Conservation (phyloP, 805 yeast genomes). For the Yarrowia sp. region DNA sequence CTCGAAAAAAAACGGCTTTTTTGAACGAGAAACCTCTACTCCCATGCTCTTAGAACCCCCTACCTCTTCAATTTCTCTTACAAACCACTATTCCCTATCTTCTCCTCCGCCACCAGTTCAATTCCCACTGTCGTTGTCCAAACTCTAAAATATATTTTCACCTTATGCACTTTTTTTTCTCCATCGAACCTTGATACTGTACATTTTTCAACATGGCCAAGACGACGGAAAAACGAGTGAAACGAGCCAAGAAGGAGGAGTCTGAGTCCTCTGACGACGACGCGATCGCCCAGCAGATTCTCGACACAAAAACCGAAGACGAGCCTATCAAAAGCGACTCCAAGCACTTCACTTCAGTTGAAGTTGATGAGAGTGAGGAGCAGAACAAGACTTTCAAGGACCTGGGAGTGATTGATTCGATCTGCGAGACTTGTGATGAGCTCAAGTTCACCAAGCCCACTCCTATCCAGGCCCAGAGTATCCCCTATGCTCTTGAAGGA, state of each 20-base stretch:
- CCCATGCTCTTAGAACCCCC: too few relatives aligned
- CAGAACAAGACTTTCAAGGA: constrained; percentile 36
- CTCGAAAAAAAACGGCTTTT: too few relatives aligned
- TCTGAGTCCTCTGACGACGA: constrained; percentile 4
- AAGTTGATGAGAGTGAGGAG: constrained; percentile 26
- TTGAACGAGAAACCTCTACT: too few relatives aligned
- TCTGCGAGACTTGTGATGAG: constrained; percentile 72
- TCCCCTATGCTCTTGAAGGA: constrained; percentile 87
- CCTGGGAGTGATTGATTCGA: constrained; percentile 41
- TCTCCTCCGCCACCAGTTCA: too few relatives aligned
- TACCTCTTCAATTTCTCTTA: too few relatives aligned
- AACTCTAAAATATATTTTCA: background rate
- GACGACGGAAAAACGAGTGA: background rate
- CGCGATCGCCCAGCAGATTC: constrained; percentile 13
- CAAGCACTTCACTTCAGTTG: constrained; percentile 27
- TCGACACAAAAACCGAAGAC: constrained; percentile 14
- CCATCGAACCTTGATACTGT: constrained; percentile 13
- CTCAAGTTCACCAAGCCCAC: constrained; percentile 82
- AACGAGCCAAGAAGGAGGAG: constrained; percentile 14
- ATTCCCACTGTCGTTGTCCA: too few relatives aligned
- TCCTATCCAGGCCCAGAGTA: constrained; percentile 87
- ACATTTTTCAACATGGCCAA: background rate
- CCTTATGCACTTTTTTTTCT: constrained; percentile 6
- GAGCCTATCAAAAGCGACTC: constrained; percentile 16
- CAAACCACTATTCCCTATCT: too few relatives aligned